These are phyloP conservation scores for Corymbia calophylla DNA, from an alignment of 441 rosid species.

Conservation along the genomic window DNA sequence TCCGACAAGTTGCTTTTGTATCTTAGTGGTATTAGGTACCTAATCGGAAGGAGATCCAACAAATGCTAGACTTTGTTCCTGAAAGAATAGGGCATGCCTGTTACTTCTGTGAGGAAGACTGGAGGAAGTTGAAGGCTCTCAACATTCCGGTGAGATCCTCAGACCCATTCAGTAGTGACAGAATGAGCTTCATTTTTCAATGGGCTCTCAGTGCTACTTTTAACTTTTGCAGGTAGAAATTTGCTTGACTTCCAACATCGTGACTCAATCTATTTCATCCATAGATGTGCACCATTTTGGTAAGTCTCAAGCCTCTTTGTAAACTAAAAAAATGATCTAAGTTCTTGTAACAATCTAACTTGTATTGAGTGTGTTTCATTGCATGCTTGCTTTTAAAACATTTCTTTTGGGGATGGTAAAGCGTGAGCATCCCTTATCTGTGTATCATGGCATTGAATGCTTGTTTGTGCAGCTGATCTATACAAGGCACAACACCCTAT, in stretches of 20 bases:
- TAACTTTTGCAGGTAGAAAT: slow-evolving; percentile 74
- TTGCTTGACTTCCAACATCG: slow-evolving; percentile 89
- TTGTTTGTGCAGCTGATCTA: slow-evolving; percentile 50
- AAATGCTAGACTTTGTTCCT: slow-evolving; percentile 84
- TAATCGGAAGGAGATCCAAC: slow-evolving; percentile 65
- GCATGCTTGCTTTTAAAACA: background rate
- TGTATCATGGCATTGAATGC: background rate
- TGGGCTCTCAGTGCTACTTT: background rate
- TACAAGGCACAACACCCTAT: slow-evolving; percentile 69
- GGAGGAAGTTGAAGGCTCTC: slow-evolving; percentile 52
- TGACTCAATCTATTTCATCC: slow-evolving; percentile 69
- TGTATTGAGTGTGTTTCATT: background rate
- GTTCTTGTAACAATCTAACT: background rate
- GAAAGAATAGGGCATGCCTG: slow-evolving; percentile 90
- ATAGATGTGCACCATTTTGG: slow-evolving; percentile 88
- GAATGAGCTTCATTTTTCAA: background rate
- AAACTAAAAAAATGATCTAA: background rate
- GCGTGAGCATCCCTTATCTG: background rate
- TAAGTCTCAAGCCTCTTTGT: slow-evolving; percentile 20
- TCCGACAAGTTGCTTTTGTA: slow-evolving; percentile 29
- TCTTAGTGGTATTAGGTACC: slow-evolving; percentile 89
- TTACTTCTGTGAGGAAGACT: slow-evolving; percentile 55
- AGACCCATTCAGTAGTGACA: background rate
- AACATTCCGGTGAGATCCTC: slow-evolving; percentile 50
- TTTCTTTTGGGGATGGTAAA: background rate